A percentile compares a stretch with the other conserved stretches of the same genome.
phyloP scores from a whole-genome alignment of 2,329 filamentous ascomycete genomes.

The Fusarium floridanum region DNA sequence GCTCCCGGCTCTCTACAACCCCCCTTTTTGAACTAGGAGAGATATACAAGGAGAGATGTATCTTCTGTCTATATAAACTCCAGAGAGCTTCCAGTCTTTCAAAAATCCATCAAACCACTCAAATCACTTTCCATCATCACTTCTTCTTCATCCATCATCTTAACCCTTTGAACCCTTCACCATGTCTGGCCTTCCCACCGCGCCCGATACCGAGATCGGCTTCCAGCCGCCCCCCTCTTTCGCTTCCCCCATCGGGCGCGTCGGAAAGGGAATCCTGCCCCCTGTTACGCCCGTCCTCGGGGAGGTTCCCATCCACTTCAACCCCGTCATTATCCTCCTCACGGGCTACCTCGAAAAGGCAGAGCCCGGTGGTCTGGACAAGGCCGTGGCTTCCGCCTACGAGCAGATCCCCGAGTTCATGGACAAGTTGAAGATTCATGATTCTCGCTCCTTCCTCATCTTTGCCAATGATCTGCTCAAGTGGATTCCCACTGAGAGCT shows the following conservation, averaged over 20 bases:
- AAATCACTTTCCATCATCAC: not conserved
- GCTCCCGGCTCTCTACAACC: not conserved
- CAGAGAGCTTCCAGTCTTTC: not conserved
- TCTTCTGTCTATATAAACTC: constrained; percentile 8
- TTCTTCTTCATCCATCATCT: not conserved
- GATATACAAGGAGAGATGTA: not conserved
- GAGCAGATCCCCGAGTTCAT: constrained; percentile 39
- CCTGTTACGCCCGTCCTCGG: constrained; percentile 12
- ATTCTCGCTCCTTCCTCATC: constrained; percentile 38
- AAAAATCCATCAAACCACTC: not conserved
- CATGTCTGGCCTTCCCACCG: constrained; percentile 44
- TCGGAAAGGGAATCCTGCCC: not conserved
- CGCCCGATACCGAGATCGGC: constrained; percentile 37
- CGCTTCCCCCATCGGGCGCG: constrained; percentile 3
- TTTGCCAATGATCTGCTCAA: constrained; percentile 49
- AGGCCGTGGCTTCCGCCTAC: constrained; percentile 29
- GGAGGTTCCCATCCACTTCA: constrained; percentile 24
- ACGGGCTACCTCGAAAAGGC: constrained; percentile 31
- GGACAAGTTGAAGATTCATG: constrained; percentile 37
- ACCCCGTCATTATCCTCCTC: constrained; percentile 42
- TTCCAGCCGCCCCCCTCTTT: constrained; percentile 36
- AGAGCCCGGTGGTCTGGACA: constrained; percentile 16
- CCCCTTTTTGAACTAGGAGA: not conserved
- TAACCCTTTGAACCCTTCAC: not conserved
- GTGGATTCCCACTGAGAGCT: constrained; percentile 54